Conservation (phyloP, 257 asterid species). For the Rauvolfia tetraphylla region DNA sequence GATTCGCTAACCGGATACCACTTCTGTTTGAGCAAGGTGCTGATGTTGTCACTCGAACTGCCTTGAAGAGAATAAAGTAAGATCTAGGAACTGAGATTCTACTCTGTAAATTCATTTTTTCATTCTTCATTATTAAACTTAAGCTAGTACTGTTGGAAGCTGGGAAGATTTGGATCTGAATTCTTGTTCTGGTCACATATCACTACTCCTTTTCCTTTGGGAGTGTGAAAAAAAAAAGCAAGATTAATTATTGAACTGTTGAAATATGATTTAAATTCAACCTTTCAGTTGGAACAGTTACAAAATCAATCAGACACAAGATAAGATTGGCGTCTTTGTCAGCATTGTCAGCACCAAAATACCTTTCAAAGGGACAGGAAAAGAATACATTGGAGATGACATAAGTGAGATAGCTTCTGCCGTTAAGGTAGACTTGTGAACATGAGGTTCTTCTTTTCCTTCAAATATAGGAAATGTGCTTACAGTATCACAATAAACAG, state of each 20-base stretch:
- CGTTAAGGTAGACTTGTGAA: constrained; percentile 56
- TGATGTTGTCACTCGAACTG: constrained; percentile 91
- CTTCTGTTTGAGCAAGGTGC: constrained; percentile 97
- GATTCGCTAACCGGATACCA: constrained; percentile 94
- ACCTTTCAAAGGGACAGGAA: constrained; percentile 93
- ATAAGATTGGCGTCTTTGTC: constrained; percentile 83
- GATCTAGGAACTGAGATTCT: constrained; percentile 12
- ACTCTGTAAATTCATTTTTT: constrained; percentile 1
- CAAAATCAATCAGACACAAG: constrained; percentile 90
- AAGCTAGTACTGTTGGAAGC: neutral
- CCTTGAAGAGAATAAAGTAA: constrained; percentile 84
- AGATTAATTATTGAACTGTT: neutral
- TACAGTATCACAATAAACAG: constrained; percentile 36
- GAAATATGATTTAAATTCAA: constrained; percentile 9
- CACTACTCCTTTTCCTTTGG: neutral
- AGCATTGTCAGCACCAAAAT: constrained; percentile 95
- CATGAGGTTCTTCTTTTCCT: neutral
- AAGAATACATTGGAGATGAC: constrained; percentile 93
- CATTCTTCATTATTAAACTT: neutral
- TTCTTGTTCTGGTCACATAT: neutral
- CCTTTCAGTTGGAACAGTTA: constrained; percentile 80
- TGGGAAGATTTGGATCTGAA: neutral
- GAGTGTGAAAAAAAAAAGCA: neutral
- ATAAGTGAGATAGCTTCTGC: constrained; percentile 91
- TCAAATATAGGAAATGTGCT: constrained; percentile 17